Base-by-base conservation (phyloP, 75 land plant genomes). In the Gnetum montanum region DNA sequence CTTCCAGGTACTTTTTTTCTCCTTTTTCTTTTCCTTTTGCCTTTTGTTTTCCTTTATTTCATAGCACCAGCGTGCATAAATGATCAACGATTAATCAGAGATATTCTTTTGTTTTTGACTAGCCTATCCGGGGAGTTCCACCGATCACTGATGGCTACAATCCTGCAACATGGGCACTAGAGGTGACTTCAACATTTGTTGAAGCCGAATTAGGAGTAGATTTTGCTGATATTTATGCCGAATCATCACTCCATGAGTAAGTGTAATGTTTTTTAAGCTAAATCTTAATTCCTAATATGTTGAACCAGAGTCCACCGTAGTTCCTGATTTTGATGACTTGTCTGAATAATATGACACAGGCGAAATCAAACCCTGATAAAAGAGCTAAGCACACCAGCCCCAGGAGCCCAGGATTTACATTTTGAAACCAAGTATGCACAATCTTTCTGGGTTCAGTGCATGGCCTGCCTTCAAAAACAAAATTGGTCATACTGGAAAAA, bases 141-240 rank as follows among this genome's bases (percentile, higher is more conserved):
- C 66, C 60, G 44, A 79, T 83, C 6, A 70, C 56, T 65, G 80
- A 76, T 49, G 80, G 83, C 22, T 72, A 73, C 51, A 82, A 82
- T 59, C 87, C 86, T 3, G 86, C 83, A 24, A 72, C 90, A 24
- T 82, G 84, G 89, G 78, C 80, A 82, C 23, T 86, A 54, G 90
- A 86, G 40, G 69, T 86, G 30, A 69, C 70, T 11, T 28, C 74
- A 18, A 4, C 48, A 16, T 36, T 72, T 22, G 70, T 75, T 58
- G 83, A 86, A 65, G 33, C 50, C 4, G 53, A 37, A 20, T 23
- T 86, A 25, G 72, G 77, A 4, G 64, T 82, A 31, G 64, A 79
- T 46, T 86, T 86, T 54, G 53, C 77, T 23, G 70, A 75, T 13
- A 11, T 79, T 0, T 86, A 78, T 60, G 70, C 40, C 29, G 69